Conservation (phyloP, 83 land plant genomes). For the Picea mariana region DNA sequence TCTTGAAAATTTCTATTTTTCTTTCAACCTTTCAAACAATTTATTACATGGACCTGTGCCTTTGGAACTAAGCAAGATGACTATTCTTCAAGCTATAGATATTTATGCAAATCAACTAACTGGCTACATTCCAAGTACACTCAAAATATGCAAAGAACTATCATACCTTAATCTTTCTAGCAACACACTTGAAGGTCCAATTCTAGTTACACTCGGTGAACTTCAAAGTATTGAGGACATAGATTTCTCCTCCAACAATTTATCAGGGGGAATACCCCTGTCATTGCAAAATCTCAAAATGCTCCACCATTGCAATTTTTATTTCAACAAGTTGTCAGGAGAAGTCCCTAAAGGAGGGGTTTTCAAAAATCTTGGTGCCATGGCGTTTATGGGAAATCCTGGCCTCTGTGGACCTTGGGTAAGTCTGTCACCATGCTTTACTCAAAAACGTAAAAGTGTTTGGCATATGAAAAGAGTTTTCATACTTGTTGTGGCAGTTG, state of each 20-base stretch:
- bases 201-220: not conserved
- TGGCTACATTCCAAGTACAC: too few relatives aligned
- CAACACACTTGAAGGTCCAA: not conserved
- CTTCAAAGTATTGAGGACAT: not conserved
- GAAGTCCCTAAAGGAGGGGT: conserved; percentile 12
- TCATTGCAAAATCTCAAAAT: too few relatives aligned
- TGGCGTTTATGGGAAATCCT: not conserved
- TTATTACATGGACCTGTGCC: conserved; percentile 39
- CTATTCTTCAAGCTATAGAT: conserved; percentile 51
- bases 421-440: too few relatives aligned
- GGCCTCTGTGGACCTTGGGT: too few relatives aligned
- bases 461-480: not conserved
- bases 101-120: conserved; percentile 29
- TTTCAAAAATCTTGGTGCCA: conserved; percentile 5
- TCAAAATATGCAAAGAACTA: not conserved
- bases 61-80: conserved; percentile 29
- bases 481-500: too few relatives aligned
- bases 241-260: not conserved
- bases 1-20: conserved; percentile 31
- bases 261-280: not conserved
- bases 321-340: conserved; percentile 19
- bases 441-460: not conserved
- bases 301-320: not conserved
- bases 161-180: not conserved
- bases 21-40: conserved; percentile 52